Conservation (phyloP, 805 yeast species). For the Pichia scutulata region DNA sequence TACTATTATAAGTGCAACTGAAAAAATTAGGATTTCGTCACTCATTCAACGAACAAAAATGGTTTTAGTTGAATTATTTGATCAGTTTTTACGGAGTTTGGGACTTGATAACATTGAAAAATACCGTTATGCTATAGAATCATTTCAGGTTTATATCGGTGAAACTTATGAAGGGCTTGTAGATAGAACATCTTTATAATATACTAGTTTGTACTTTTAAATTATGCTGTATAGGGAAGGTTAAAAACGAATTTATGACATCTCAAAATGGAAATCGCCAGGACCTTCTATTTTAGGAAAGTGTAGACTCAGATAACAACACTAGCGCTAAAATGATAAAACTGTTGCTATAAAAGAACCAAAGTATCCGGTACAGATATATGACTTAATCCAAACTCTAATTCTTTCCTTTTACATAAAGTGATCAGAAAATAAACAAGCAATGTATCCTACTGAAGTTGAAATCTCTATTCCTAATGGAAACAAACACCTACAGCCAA, state of each 20-base stretch:
- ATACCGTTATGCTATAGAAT: conserved; percentile 4
- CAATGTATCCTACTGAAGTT: conserved; percentile 9
- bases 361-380: not conserved
- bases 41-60: conserved; percentile 27
- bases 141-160: conserved; percentile 25
- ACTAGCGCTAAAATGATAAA: not conserved
- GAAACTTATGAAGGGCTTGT: conserved; percentile 30
- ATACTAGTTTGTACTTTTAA: not conserved
- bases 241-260: not conserved
- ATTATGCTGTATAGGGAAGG: not conserved
- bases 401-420: not conserved
- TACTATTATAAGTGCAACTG: conserved; percentile 23
- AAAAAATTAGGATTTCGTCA: conserved; percentile 28
- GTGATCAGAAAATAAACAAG: not conserved
- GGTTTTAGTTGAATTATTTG: conserved; percentile 23
- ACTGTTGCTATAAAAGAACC: not conserved
- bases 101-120: conserved; percentile 3
- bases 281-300: conserved; percentile 2
- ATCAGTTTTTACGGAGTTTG: conserved; percentile 16
- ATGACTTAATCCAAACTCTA: no score
- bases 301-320: not conserved
- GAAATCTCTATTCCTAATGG: conserved; percentile 42
- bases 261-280: not conserved
- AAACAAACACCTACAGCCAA: conserved; percentile 53
- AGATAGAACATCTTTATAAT: conserved; percentile 27